These are phyloP conservation scores for Scytalidium sp. DNA, from an alignment of 2,329 filamentous ascomycete genomes.

Conservation along the genomic window DNA sequence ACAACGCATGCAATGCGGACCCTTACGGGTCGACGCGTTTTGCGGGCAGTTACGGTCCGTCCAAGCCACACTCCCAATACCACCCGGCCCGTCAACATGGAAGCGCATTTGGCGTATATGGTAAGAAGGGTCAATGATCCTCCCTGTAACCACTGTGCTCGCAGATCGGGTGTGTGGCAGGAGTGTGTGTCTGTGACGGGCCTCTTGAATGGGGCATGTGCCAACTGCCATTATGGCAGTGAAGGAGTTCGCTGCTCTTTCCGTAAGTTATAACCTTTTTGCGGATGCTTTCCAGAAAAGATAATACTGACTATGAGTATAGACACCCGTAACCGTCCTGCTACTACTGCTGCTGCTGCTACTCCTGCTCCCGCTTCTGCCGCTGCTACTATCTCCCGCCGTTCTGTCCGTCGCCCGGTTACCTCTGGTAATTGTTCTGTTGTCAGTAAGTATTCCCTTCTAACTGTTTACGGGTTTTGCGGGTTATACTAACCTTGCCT, in stretches of 20 bases:
- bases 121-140: background rate
- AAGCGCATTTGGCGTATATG: constrained; percentile 5
- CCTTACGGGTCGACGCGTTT: background rate
- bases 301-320: background rate
- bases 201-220: constrained; percentile 3
- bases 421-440: too few species aligned
- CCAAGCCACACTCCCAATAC: background rate
- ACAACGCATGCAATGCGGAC: constrained; percentile 2
- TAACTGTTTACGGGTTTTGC: too few species aligned
- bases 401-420: background rate
- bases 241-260: constrained; percentile 7
- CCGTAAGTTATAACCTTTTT: background rate
- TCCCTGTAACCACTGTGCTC: constrained; percentile 1
- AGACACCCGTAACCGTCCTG: too few species aligned
- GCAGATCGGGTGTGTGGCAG: constrained; percentile 1
- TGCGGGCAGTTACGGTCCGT: constrained; percentile 2
- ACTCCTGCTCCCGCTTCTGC: background rate
- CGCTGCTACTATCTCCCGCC: constrained; percentile 2
- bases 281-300: background rate
- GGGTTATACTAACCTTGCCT: background rate
- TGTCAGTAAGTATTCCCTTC: too few species aligned
- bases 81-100: constrained; percentile 4
- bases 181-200: constrained; percentile 4
- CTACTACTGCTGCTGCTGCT: background rate
- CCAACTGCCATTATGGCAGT: constrained; percentile 9